Percentiles rank a stretch among this genome's conserved stretches.
These are phyloP conservation scores for Macrolepiota dolichaula DNA, from an alignment of 768 basidiomycete genomes.

Conservation along the genomic window DNA sequence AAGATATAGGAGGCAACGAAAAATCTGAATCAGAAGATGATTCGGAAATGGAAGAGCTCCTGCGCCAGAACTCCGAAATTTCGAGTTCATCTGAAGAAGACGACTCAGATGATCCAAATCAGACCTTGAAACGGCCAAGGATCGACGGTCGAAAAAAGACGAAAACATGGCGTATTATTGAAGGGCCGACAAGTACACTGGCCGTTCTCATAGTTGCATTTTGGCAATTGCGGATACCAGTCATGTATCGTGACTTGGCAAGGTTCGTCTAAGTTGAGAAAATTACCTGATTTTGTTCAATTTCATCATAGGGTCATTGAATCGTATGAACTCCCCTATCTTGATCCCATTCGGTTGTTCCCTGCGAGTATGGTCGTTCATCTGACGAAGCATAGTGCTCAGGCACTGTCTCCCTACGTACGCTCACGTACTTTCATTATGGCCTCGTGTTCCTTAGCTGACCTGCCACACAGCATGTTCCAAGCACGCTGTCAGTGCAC, in stretches of 20 bases:
- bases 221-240: constrained; percentile 77
- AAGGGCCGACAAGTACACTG: constrained; percentile 46
- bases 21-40: constrained; percentile 12
- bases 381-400: constrained; percentile 66
- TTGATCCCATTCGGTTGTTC: constrained; percentile 64
- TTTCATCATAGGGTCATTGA: constrained; percentile 60
- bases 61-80: constrained; percentile 16
- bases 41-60: constrained; percentile 16
- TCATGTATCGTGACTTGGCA: constrained; percentile 72
- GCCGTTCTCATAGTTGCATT: constrained; percentile 72
- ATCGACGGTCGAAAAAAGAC: constrained; percentile 18
- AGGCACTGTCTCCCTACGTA: constrained; percentile 71
- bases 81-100: constrained; percentile 19
- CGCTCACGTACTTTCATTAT: constrained; percentile 21
- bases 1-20: constrained; percentile 6
- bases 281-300: background rate
- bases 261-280: constrained; percentile 40
- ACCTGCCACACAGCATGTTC: constrained; percentile 52
- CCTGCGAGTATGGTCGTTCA: constrained; percentile 61
- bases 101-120: background rate
- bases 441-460: constrained; percentile 2
- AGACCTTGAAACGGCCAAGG: constrained; percentile 26
- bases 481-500: constrained; percentile 56
- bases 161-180: constrained; percentile 24
- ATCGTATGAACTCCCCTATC: constrained; percentile 72